Conservation (phyloP, 2,329 filamentous ascomycete genomes). For the Drechmeria coniospora region DNA sequence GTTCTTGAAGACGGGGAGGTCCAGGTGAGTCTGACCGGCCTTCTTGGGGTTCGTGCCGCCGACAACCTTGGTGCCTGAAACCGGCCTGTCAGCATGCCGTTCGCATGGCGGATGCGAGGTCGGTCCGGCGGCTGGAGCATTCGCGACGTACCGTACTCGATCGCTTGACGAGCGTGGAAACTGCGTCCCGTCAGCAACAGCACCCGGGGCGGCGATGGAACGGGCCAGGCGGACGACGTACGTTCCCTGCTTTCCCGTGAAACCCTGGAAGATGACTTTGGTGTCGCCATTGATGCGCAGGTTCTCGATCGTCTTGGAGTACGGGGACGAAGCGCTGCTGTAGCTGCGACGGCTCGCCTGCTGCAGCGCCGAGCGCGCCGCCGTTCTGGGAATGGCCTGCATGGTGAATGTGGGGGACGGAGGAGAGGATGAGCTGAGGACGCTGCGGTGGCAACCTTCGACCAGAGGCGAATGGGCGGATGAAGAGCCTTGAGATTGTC, state of each 20-base stretch:
- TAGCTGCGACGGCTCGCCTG: constrained; percentile 54
- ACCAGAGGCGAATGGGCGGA: constrained; percentile 7
- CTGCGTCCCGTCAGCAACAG: constrained; percentile 28
- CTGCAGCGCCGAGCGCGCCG: constrained; percentile 54
- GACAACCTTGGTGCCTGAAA: constrained; percentile 80
- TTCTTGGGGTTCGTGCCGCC: constrained; percentile 99
- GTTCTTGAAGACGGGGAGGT: constrained; percentile 80
- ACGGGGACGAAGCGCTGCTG: constrained; percentile 54
- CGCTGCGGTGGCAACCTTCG: constrained; percentile 8
- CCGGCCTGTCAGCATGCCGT: constrained; percentile 10
- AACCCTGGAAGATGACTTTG: constrained; percentile 92
- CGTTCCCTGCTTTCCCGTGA: constrained; percentile 95
- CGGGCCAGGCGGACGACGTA: constrained; percentile 23
- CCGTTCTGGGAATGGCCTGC: constrained; percentile 66
- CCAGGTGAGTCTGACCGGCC: constrained; percentile 79
- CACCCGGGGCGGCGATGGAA: background rate
- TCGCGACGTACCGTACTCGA: constrained; percentile 71
- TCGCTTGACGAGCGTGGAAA: constrained; percentile 94
- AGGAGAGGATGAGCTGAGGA: constrained; percentile 2
- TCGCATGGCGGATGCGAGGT: constrained; percentile 6
- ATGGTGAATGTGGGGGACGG: constrained; percentile 34
- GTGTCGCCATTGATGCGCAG: constrained; percentile 86
- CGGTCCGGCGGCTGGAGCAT: background rate
- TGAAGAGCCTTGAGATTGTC: constrained; percentile 8
- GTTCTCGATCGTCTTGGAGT: constrained; percentile 64